These are phyloP conservation scores for Prosopis cineraria DNA, from an alignment of 306 rosid species.

Conservation along the genomic window DNA sequence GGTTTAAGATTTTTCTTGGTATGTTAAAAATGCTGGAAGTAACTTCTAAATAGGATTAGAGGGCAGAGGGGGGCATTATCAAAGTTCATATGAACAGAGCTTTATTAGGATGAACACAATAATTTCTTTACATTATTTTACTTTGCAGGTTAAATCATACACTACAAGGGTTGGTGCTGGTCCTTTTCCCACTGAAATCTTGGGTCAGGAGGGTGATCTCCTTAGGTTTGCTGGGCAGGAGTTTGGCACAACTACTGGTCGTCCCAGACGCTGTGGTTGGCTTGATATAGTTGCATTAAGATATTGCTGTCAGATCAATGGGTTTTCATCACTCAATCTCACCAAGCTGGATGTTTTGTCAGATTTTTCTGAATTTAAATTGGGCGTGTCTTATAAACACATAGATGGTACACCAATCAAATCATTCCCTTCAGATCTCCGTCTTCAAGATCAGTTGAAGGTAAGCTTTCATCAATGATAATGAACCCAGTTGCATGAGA, in stretches of 20 bases:
- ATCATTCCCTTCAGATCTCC: conserved; percentile 89
- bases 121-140: conserved; percentile 33
- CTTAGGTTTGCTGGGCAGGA: conserved; percentile 96
- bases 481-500: neutral
- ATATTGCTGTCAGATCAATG: conserved; percentile 87
- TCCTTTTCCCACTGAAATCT: conserved; percentile 93
- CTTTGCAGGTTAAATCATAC: conserved; percentile 87
- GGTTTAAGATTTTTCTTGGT: too few relatives aligned
- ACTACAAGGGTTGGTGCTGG: conserved; percentile 98
- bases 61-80: too few relatives aligned
- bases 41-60: too few relatives aligned
- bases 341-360: conserved; percentile 93
- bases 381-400: conserved; percentile 72
- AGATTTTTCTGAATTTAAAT: conserved; percentile 68
- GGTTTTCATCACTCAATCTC: conserved; percentile 86
- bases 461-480: conserved; percentile 36
- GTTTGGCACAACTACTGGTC: conserved; percentile 98
- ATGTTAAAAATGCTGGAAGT: too few relatives aligned
- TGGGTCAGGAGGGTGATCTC: conserved; percentile 86
- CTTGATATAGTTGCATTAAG: conserved; percentile 82
- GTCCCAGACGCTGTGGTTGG: conserved; percentile 99
- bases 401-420: conserved; percentile 68
- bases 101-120: neutral
- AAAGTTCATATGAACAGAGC: neutral
- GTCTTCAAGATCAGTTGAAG: conserved; percentile 87